A percentile compares a stretch with the other conserved stretches of the same genome.
These are phyloP conservation scores for Cyanidium caldarium DNA, from an alignment of 23 red algal species.

Conservation along the genomic window DNA sequence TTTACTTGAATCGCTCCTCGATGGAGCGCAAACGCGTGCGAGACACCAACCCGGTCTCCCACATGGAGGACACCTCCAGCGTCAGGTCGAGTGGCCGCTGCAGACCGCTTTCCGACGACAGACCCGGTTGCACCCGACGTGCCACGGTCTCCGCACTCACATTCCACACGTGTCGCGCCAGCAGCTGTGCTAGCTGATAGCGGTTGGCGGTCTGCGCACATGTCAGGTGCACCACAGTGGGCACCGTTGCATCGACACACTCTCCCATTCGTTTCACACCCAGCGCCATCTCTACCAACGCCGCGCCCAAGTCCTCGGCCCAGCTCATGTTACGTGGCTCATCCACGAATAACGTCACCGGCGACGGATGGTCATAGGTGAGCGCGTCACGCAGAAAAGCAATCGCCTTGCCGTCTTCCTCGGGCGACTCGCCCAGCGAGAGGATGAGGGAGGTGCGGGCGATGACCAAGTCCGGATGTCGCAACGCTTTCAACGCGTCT, in stretches of 20 bases:
- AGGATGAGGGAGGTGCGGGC: constrained; percentile 75
- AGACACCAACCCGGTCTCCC: neutral
- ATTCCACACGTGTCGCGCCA: neutral
- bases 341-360: constrained; percentile 66
- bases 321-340: constrained; percentile 88
- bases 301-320: constrained; percentile 65
- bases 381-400: neutral
- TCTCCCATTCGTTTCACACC: constrained; percentile 3
- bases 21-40: neutral
- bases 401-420: constrained; percentile 1
- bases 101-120: constrained; percentile 31
- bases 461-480: constrained; percentile 31
- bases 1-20: neutral
- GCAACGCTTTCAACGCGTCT: constrained; percentile 16
- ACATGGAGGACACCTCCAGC: constrained; percentile 7
- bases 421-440: constrained; percentile 7
- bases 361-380: neutral
- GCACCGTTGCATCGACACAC: neutral
- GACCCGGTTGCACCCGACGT: constrained; percentile 26
- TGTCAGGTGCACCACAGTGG: constrained; percentile 52
- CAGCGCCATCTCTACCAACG: constrained; percentile 48
- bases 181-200: constrained; percentile 43
- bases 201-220: constrained; percentile 44
- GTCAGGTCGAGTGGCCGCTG: constrained; percentile 53
- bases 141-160: neutral